These are phyloP conservation scores for Trichophyton simii DNA, from an alignment of 2,329 filamentous ascomycete genomes.

Conservation along the genomic window DNA sequence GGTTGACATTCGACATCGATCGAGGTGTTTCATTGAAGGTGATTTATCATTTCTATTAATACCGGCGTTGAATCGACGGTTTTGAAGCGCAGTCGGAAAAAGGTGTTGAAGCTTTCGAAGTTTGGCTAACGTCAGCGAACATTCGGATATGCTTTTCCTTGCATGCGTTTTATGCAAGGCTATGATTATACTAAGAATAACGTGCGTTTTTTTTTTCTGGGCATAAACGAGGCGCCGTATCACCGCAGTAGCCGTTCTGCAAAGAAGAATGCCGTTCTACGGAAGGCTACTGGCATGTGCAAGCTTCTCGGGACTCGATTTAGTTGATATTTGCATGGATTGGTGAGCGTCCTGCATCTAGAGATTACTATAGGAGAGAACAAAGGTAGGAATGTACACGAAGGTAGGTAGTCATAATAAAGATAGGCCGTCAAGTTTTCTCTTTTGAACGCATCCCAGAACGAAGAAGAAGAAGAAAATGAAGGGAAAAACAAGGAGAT, in stretches of 20 bases:
- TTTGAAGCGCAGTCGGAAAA: neutral
- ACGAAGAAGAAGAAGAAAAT: neutral
- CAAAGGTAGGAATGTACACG: neutral
- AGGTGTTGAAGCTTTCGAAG: neutral
- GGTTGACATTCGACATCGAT: conserved; percentile 21
- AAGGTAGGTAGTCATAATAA: neutral
- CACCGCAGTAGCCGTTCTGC: neutral
- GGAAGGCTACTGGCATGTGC: no score
- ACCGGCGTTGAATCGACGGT: neutral
- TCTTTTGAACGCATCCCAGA: neutral
- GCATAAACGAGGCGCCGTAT: neutral
- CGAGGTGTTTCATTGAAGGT: neutral
- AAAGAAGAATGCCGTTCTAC: no score
- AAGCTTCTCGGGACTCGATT: no score
- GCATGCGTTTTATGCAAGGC: neutral
- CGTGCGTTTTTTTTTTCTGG: neutral
- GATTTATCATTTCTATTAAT: neutral
- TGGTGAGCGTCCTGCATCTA: neutral
- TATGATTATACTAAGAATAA: neutral
- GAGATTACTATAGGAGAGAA: neutral
- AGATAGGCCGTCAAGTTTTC: neutral
- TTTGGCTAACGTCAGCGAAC: neutral
- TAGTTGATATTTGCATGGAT: neutral
- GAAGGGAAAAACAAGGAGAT: neutral
- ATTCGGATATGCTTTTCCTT: no score